Conservation (phyloP, 495 filamentous ascomycete species). For the Daldinia grandis region DNA sequence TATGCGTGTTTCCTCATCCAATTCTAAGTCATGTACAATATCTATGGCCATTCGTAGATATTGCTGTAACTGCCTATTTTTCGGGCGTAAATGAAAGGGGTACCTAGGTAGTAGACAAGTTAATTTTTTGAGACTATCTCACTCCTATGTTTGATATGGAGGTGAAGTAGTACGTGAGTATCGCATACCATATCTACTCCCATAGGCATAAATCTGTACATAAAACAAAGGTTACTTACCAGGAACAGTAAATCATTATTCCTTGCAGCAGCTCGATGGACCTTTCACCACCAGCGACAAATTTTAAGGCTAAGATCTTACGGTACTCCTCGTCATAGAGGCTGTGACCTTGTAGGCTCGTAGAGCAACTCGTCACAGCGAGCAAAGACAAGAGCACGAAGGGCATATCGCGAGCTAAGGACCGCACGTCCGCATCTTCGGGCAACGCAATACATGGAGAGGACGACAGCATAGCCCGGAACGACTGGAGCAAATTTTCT, state of each 20-base stretch:
- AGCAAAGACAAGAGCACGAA: slow-evolving; percentile 57
- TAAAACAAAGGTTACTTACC: slow-evolving; percentile 45
- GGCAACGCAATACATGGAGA: slow-evolving; percentile 52
- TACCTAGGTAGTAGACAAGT: slow-evolving; percentile 50
- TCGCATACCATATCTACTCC: neutral
- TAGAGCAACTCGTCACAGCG: slow-evolving; percentile 54
- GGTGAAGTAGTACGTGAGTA: neutral
- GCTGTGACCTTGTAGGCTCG: slow-evolving; percentile 54
- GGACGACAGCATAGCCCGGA: slow-evolving; percentile 50
- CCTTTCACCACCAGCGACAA: slow-evolving; percentile 57
- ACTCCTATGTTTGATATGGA: neutral
- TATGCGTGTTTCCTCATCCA: slow-evolving; percentile 48
- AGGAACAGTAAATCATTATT: slow-evolving; percentile 55
- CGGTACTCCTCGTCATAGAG: slow-evolving; percentile 61
- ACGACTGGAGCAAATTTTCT: slow-evolving; percentile 48
- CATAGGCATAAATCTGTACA: neutral
- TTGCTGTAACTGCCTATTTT: slow-evolving; percentile 52
- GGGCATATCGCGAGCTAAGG: slow-evolving; percentile 48
- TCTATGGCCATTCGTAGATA: slow-evolving; percentile 59
- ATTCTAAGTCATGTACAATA: slow-evolving; percentile 54
- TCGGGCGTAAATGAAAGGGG: slow-evolving; percentile 59
- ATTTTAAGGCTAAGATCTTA: slow-evolving; percentile 58
- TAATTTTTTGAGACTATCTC: neutral
- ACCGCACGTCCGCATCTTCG: slow-evolving; percentile 47
- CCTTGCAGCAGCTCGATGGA: slow-evolving; percentile 56